Evolutionary conservation across 257 asterid species (phyloP), one percentile per base, ranked within the genome.

Genomic region (Nyctanthes arbortristis): DNA sequence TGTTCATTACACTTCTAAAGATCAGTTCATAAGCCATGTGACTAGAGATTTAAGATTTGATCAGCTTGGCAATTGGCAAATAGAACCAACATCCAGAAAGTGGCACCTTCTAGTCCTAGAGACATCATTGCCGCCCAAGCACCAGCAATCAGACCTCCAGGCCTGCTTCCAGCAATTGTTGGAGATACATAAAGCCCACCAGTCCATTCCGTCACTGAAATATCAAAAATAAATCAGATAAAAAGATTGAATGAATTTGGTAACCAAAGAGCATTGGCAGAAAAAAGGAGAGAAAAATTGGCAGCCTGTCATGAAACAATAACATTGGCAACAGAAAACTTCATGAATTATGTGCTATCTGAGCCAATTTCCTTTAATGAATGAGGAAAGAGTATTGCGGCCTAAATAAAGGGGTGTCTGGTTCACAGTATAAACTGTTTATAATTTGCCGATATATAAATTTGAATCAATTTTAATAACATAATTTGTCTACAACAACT

Each of bases 121-220:
- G 96, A 86, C 85, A 94, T 86, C 97, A 94, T 89, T 54, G 99
- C 96, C 5, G 97, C 97, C 99, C 99, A 94, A 71, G 97, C 99
- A 36, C 99, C 99, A 20, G 97, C 97, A 76, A 94, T 80, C 66
- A 94, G 83, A 77, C 93, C 86, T 40, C 99, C 99, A 65, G 99
- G 92, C 80, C 97, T 85, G 87, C 99, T 94, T 72, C 99, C 99
- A 75, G 99, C n/a, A 77, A 88, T 83, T 36, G 97, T 85, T 29
- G 97, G 99, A 32, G 99, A 94, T 31, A 94, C 80, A 36, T 94
- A 94, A 36, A 94, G 96, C 75, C 97, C 99, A 65, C 99, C 99
- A 81, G 88, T 87, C 99, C 99, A 94, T 70, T 94, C 99, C 68
- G 99, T 91, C 45, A 94, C 99, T 91, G 81, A 27, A 69, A 43